phyloP scores from a whole-genome alignment of 495 filamentous ascomycete genomes.

The Penicillium atrosanguineum region DNA sequence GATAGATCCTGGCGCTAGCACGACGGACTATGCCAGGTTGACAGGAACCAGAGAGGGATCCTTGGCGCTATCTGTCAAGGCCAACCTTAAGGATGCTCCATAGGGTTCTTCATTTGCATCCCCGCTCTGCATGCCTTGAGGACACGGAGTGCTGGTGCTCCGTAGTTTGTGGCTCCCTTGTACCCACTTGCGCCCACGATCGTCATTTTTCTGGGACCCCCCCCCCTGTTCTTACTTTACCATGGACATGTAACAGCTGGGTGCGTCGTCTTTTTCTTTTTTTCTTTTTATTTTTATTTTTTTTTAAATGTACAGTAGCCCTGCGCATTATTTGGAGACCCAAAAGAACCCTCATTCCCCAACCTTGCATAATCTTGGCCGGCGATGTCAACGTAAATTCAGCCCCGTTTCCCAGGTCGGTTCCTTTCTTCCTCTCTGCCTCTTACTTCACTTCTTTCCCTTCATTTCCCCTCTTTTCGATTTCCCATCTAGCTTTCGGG shows the following conservation, averaged over 20 bases:
- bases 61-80: slow-evolving; percentile 39
- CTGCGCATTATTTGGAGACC: slow-evolving; percentile 25
- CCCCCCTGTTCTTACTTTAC: slow-evolving; percentile 37
- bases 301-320: slow-evolving; percentile 24
- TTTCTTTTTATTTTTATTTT: slow-evolving; percentile 10
- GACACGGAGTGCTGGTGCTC: slow-evolving; percentile 15
- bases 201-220: slow-evolving; percentile 37
- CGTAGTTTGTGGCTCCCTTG: slow-evolving; percentile 35
- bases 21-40: slow-evolving; percentile 20
- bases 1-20: slow-evolving; percentile 23
- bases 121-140: slow-evolving; percentile 28
- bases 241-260: slow-evolving; percentile 31
- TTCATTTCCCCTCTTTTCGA: background rate
- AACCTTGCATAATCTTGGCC: slow-evolving; percentile 34
- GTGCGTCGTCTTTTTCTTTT: slow-evolving; percentile 17
- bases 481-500: slow-evolving; percentile 2
- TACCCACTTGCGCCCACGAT: slow-evolving; percentile 39
- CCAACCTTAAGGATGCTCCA: slow-evolving; percentile 32
- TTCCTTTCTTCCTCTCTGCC: background rate
- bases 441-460: background rate
- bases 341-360: slow-evolving; percentile 24
- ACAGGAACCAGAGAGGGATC: slow-evolving; percentile 26
- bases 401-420: slow-evolving; percentile 21
- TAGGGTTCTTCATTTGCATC: slow-evolving; percentile 20
- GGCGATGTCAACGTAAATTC: slow-evolving; percentile 29